Evolutionary conservation across 768 basidiomycete genomes (phyloP).

Genomic region (Pholiota microspora): DNA sequence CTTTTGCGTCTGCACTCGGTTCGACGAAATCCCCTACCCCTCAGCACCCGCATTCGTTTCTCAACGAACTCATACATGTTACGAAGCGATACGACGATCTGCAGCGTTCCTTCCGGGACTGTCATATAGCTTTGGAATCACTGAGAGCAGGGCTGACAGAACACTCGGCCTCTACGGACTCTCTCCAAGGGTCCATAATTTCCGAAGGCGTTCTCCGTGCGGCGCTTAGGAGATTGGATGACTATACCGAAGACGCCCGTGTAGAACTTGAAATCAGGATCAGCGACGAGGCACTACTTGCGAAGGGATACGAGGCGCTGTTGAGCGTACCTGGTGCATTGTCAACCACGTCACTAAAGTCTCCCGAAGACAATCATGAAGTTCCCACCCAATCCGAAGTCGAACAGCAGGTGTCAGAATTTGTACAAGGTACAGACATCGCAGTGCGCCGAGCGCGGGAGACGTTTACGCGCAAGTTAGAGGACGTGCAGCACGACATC

Average conservation of each 20-base stretch:
- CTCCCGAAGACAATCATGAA: constrained; percentile 11
- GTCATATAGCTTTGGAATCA: constrained; percentile 62
- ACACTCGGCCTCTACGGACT: constrained; percentile 20
- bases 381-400: constrained; percentile 33
- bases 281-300: constrained; percentile 67
- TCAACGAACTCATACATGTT: constrained; percentile 42
- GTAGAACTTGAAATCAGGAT: constrained; percentile 82
- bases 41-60: constrained; percentile 32
- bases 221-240: constrained; percentile 62
- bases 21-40: not conserved
- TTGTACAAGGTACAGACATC: constrained; percentile 52
- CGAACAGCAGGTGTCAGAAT: constrained; percentile 50
- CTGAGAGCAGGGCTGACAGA: constrained; percentile 53
- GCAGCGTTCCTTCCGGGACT: constrained; percentile 65
- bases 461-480: constrained; percentile 57
- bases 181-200: constrained; percentile 13
- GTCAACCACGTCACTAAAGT: constrained; percentile 2
- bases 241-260: constrained; percentile 75
- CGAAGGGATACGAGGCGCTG: constrained; percentile 67
- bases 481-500: constrained; percentile 76
- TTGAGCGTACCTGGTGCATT: constrained; percentile 56
- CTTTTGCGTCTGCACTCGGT: not conserved
- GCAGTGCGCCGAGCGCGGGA: constrained; percentile 43
- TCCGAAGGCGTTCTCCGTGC: constrained; percentile 39
- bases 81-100: constrained; percentile 58